These are phyloP conservation scores for Boletus rubescentipes DNA, from an alignment of 768 basidiomycete species.

Conservation along the genomic window DNA sequence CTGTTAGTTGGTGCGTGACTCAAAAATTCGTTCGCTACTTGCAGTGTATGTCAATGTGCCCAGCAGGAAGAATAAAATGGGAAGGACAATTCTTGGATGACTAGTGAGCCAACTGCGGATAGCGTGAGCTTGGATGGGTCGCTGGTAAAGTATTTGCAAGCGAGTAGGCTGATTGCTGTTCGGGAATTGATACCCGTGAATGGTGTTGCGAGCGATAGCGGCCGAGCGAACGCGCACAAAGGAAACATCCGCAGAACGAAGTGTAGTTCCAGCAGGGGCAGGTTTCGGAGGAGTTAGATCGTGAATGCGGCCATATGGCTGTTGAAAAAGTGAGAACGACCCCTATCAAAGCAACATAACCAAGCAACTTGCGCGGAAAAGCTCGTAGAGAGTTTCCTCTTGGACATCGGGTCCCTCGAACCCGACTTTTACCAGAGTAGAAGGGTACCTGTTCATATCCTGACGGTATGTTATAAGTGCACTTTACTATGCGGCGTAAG, in stretches of 20 bases:
- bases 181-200: conserved; percentile 57
- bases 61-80: conserved; percentile 81
- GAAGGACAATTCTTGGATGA: conserved; percentile 86
- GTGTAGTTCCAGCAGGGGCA: conserved; percentile 62
- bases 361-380: conserved; percentile 62
- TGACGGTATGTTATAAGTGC: conserved; percentile 29
- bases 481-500: not conserved
- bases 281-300: conserved; percentile 62
- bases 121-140: conserved; percentile 61
- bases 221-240: conserved; percentile 69
- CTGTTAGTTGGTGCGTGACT: not conserved
- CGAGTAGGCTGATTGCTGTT: conserved; percentile 35
- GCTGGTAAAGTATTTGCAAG: conserved; percentile 58
- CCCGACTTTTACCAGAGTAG: conserved; percentile 65
- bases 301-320: conserved; percentile 83
- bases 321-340: conserved; percentile 6
- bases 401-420: conserved; percentile 89
- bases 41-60: conserved; percentile 89
- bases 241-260: conserved; percentile 61
- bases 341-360: not conserved
- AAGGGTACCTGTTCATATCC: conserved; percentile 87
- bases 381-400: conserved; percentile 75
- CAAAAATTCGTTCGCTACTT: conserved; percentile 23
- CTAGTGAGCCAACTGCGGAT: conserved; percentile 76
- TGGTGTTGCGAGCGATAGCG: conserved; percentile 77